Percentiles rank a stretch among this genome's conserved stretches.
These are phyloP conservation scores for Olyra latifolia DNA, from an alignment of 176 grass and related monocot genomes.

Conservation along the genomic window DNA sequence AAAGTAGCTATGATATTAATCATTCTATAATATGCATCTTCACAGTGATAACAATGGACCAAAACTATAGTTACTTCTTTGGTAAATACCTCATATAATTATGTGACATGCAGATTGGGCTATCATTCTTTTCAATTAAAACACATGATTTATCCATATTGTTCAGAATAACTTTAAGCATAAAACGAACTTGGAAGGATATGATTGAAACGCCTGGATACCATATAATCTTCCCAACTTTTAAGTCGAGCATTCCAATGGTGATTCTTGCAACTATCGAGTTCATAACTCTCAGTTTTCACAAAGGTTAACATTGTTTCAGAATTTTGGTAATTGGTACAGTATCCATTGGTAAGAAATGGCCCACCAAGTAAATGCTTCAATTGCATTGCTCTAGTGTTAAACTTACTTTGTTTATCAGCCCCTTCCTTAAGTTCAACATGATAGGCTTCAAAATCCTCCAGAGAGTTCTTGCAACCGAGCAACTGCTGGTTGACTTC, in stretches of 20 bases:
- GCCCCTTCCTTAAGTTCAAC: conserved; percentile 71
- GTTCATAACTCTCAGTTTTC: background rate
- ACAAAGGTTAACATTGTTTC: conserved; percentile 21
- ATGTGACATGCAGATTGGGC: background rate
- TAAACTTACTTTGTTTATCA: conserved; percentile 80
- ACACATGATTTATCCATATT: background rate
- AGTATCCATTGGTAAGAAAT: conserved; percentile 1
- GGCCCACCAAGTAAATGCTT: background rate
- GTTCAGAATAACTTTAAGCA: background rate
- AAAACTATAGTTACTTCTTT: background rate
- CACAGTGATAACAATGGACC: background rate
- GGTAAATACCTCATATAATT: background rate
- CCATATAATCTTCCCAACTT: background rate
- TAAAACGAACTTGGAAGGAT: background rate
- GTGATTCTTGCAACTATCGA: background rate
- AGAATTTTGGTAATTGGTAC: background rate
- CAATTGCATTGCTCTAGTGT: background rate
- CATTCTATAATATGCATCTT: background rate
- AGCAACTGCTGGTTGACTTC: conserved; percentile 72
- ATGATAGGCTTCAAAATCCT: conserved; percentile 72
- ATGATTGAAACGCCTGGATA: background rate
- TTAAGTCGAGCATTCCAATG: background rate
- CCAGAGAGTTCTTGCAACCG: conserved; percentile 61
- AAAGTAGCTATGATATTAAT: background rate
- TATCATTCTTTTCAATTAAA: background rate